phyloP scores from a whole-genome alignment of 2,329 filamentous ascomycete genomes.

The Aspergillus latus region DNA sequence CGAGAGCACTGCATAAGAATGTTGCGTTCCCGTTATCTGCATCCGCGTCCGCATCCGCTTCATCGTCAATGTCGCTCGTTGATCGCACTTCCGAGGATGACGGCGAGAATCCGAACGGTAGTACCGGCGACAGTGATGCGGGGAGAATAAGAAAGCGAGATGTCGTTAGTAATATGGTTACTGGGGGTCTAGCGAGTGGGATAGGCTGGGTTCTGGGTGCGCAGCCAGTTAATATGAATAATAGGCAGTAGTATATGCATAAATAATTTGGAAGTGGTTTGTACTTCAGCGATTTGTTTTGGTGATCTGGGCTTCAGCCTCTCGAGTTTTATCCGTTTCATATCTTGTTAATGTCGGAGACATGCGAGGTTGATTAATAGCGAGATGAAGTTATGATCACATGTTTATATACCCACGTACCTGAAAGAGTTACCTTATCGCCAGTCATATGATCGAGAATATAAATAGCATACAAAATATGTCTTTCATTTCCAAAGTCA shows the following conservation, averaged over 20 bases:
- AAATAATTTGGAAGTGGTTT: neutral
- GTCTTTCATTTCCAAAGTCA: neutral
- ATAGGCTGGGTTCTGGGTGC: slow-evolving; percentile 65
- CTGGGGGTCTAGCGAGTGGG: slow-evolving; percentile 61
- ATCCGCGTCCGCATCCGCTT: slow-evolving; percentile 1
- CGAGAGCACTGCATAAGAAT: slow-evolving; percentile 46
- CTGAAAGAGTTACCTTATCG: neutral
- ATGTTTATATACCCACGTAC: neutral
- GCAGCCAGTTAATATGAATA: slow-evolving; percentile 41
- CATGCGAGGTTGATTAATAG: neutral
- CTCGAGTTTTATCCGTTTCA: neutral
- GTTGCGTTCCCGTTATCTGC: slow-evolving; percentile 40
- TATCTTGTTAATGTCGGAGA: neutral
- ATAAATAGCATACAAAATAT: neutral
- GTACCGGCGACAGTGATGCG: slow-evolving; percentile 22
- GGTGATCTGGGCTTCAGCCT: neutral
- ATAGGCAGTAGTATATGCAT: neutral
- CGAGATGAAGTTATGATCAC: slow-evolving; percentile 6
- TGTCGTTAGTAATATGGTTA: slow-evolving; percentile 64
- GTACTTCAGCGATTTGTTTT: neutral
- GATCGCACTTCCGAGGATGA: neutral
- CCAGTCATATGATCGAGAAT: no score
- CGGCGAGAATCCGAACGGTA: neutral
- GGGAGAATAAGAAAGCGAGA: slow-evolving; percentile 49
- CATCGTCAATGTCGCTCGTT: slow-evolving; percentile 11